Base-by-base conservation (phyloP, 768 basidiomycete species). In the Trametes cingulata region DNA sequence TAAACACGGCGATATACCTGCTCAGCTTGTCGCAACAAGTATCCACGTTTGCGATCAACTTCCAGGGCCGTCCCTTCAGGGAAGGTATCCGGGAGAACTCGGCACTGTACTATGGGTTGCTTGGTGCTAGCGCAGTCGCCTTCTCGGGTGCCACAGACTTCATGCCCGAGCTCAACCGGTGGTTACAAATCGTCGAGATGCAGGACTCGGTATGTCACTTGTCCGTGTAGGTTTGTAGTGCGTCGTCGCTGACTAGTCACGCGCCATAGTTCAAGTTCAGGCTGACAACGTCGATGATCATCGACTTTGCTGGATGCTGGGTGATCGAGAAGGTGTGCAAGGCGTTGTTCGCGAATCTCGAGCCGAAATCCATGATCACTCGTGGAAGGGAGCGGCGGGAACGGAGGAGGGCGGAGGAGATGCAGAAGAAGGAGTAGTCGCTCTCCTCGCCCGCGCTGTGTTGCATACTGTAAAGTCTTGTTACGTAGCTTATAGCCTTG, bases 141-240 rank as follows among this genome's bases (percentile, higher is more conserved):
- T 93, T 98, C 75, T 90, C 84, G 10, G 97, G 97, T 29, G 85
- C 96, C 6, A 94, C 92, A 0, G 94, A 99, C 71, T 90, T 99
- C 66, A 78, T 97, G 71, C 97, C 97, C 1, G 97, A 99, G 75
- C 70, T 97, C 60, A 98, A 96, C 71, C 79, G 92, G 25, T 98
- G 97, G 96, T 80, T 99, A 46, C 97, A 98, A 73, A 88, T 98
- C 42, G 94, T 97, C 24, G 93, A 91, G 72, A 95, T 99, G 96
- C 75, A 85, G 45, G 68, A 68, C 9, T 64, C 77, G 33, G 95
- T 97, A 68, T 62, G 93, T 84, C 12, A 2, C 20, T 2, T 8
- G 3, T 20, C 29, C 4, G 2, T 8, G 4, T 12, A 3, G 12
- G 20, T 19, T 1, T 50, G n/a, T 22, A 24, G 2, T 29, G 29